These are phyloP conservation scores for Colletotrichum magnum DNA, from an alignment of 2,329 filamentous ascomycete species.

Conservation along the genomic window DNA sequence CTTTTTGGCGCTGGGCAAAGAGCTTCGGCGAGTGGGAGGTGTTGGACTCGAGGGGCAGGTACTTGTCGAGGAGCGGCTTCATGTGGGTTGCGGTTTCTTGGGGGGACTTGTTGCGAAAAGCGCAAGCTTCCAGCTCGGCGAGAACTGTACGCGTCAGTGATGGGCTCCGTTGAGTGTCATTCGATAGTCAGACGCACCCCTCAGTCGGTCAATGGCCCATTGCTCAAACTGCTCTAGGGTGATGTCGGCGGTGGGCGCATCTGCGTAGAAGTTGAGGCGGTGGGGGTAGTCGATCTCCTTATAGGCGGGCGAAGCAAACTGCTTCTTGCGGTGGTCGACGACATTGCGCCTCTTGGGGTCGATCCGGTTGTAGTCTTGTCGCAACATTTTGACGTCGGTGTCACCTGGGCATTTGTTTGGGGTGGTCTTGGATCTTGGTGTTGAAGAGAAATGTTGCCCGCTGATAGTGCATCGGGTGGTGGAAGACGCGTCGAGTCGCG, in stretches of 20 bases:
- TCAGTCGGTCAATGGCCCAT: conserved; percentile 95
- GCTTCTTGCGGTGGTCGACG: conserved; percentile 85
- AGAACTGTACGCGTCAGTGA: conserved; percentile 69
- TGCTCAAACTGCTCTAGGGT: conserved; percentile 98
- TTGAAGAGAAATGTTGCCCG: conserved; percentile 20
- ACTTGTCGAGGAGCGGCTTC: conserved; percentile 88
- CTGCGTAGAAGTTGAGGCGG: conserved; percentile 91
- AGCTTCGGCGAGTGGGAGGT: conserved; percentile 73
- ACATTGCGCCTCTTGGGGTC: conserved; percentile 82
- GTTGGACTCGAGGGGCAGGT: conserved; percentile 84
- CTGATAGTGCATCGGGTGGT: neutral
- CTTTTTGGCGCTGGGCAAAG: conserved; percentile 85
- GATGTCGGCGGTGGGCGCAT: conserved; percentile 92
- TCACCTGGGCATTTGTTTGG: conserved; percentile 10
- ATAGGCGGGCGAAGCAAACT: conserved; percentile 84
- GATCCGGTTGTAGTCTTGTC: conserved; percentile 66
- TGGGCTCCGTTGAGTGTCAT: neutral
- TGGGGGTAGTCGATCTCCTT: conserved; percentile 85
- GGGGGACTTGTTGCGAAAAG: conserved; percentile 90
- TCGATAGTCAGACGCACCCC: conserved; percentile 66
- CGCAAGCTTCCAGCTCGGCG: conserved; percentile 92
- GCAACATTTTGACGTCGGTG: conserved; percentile 56
- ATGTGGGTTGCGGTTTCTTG: conserved; percentile 88
- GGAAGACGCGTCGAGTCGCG: conserved; percentile 36
- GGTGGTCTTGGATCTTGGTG: conserved; percentile 12